These are phyloP conservation scores for Luffa aegyptiaca DNA, from an alignment of 306 rosid genomes.

Conservation along the genomic window DNA sequence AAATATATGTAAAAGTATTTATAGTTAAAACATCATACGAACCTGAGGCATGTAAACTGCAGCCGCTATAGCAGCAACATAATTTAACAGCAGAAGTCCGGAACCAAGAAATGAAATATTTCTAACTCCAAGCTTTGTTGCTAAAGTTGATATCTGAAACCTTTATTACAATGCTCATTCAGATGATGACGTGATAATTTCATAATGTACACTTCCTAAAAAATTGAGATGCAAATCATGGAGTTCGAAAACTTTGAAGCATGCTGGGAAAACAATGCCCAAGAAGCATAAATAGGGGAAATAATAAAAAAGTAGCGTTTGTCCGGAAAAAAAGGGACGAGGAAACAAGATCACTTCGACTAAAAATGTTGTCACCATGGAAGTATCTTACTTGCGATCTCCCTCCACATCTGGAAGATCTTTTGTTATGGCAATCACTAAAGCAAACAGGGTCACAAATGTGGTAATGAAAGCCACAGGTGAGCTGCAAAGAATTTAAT, in stretches of 20 bases:
- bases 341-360: not conserved
- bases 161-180: constrained; percentile 23
- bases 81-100: constrained; percentile 77
- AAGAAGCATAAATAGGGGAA: not conserved
- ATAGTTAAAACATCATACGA: not conserved
- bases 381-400: constrained; percentile 71
- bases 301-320: not conserved
- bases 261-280: not conserved
- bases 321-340: not conserved
- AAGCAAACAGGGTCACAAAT: constrained; percentile 84
- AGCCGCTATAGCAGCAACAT: constrained; percentile 55
- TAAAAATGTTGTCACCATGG: not conserved
- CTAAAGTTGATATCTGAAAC: constrained; percentile 89
- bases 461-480: constrained; percentile 87
- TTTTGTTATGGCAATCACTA: constrained; percentile 94
- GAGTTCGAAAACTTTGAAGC: not conserved
- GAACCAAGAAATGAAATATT: constrained; percentile 89
- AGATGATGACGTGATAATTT: not conserved
- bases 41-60: constrained; percentile 84
- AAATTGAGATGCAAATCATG: not conserved
- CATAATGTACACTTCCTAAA: not conserved
- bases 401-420: constrained; percentile 99
- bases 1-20: not conserved
- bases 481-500: constrained; percentile 42
- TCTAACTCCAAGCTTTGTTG: constrained; percentile 83